Evolutionary conservation across 2,329 filamentous ascomycete genomes (phyloP).

Genomic region (Pseudocercospora crystallina): DNA sequence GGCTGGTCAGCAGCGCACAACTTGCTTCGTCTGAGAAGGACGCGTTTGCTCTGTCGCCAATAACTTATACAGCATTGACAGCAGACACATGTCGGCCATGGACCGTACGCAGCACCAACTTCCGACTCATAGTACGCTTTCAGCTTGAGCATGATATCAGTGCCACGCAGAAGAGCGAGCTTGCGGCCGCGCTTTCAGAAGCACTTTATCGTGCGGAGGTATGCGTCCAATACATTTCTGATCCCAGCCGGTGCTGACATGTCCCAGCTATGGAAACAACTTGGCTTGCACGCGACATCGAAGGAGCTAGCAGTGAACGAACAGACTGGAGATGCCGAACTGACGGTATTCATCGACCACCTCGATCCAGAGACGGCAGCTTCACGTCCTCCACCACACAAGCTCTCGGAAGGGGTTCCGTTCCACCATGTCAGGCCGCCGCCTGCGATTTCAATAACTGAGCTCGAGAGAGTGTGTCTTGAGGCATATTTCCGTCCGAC

Average conservation of each 20-base stretch:
- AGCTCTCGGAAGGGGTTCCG: slow-evolving; percentile 24
- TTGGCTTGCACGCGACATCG: slow-evolving; percentile 12
- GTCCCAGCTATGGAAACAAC: slow-evolving; percentile 24
- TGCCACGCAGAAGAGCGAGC: neutral
- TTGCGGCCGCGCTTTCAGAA: slow-evolving; percentile 12
- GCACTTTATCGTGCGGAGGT: slow-evolving; percentile 13
- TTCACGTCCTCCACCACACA: slow-evolving; percentile 17
- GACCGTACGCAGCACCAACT: slow-evolving; percentile 35
- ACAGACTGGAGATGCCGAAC: neutral
- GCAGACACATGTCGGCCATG: slow-evolving; percentile 24
- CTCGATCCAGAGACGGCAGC: slow-evolving; percentile 13
- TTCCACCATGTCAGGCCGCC: slow-evolving; percentile 23
- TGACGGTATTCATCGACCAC: slow-evolving; percentile 27
- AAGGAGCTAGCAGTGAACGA: slow-evolving; percentile 17
- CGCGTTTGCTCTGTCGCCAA: slow-evolving; percentile 2
- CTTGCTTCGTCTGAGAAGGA: slow-evolving; percentile 24
- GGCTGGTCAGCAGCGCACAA: slow-evolving; percentile 20
- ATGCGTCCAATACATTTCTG: neutral
- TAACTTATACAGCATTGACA: slow-evolving; percentile 11
- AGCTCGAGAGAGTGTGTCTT: slow-evolving; percentile 32
- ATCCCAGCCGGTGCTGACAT: neutral
- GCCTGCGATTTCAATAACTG: slow-evolving; percentile 6
- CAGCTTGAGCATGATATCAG: neutral
- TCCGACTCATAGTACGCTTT: slow-evolving; percentile 32
- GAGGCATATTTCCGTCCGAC: slow-evolving; percentile 20